These are phyloP conservation scores for Tillandsia leiboldiana DNA, from an alignment of 176 grass and related monocot genomes.

Conservation along the genomic window DNA sequence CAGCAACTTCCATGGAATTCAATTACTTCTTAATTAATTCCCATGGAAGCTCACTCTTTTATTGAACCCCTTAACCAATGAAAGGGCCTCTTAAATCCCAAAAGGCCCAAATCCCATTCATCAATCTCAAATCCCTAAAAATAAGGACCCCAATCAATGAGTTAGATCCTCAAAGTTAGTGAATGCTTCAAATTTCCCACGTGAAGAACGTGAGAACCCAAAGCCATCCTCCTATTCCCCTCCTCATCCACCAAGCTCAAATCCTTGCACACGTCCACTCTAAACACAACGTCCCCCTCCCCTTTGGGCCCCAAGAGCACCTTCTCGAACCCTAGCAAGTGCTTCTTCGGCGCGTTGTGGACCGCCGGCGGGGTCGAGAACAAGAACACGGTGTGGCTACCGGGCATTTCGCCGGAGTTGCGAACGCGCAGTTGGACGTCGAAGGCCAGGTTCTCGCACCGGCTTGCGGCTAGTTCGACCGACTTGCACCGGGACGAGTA, in stretches of 20 bases:
- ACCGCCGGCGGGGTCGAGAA: constrained; percentile 70
- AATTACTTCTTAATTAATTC: constrained; percentile 22
- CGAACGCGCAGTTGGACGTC: constrained; percentile 45
- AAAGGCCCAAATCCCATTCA: not conserved
- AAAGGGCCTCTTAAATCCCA: not conserved
- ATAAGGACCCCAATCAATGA: not conserved
- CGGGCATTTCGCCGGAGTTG: constrained; percentile 38
- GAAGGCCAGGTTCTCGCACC: constrained; percentile 44
- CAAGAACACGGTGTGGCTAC: constrained; percentile 69
- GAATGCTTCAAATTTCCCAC: constrained; percentile 77
- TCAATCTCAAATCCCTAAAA: not conserved
- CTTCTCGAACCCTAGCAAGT: constrained; percentile 76
- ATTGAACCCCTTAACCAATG: constrained; percentile 41
- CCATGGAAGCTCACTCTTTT: constrained; percentile 18
- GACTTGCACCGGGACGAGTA: constrained; percentile 41
- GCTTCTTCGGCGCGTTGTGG: constrained; percentile 73
- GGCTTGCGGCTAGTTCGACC: constrained; percentile 34
- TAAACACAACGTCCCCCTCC: constrained; percentile 45
- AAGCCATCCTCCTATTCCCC: constrained; percentile 60
- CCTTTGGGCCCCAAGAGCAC: constrained; percentile 42
- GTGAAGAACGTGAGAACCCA: constrained; percentile 65
- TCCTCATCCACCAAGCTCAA: constrained; percentile 78
- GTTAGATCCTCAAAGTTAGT: constrained; percentile 35
- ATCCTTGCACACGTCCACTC: constrained; percentile 83
- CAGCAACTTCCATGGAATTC: constrained; percentile 1